Conservation (phyloP, 345 rosid genomes). For the Angophora floribunda region DNA sequence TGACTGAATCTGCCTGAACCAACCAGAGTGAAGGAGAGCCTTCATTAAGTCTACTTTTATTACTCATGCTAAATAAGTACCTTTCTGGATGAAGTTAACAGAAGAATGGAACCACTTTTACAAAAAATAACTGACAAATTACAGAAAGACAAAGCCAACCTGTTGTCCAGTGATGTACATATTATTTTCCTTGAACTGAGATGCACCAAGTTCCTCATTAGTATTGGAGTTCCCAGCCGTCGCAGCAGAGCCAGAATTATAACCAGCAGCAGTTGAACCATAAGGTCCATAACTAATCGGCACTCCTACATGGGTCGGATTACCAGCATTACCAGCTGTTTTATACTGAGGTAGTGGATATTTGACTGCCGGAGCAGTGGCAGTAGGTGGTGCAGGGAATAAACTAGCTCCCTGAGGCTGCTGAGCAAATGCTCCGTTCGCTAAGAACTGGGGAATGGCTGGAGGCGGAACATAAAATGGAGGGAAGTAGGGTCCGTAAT, state of each 20-base stretch:
- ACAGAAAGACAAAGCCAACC: slow-evolving; percentile 27
- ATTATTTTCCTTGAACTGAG: slow-evolving; percentile 78
- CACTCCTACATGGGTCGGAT: slow-evolving; percentile 60
- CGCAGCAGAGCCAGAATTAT: slow-evolving; percentile 52
- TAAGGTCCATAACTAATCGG: slow-evolving; percentile 74
- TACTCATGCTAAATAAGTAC: background rate
- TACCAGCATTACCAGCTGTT: slow-evolving; percentile 66
- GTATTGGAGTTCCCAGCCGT: slow-evolving; percentile 59
- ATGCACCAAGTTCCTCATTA: slow-evolving; percentile 65
- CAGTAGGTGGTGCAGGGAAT: slow-evolving; percentile 63
- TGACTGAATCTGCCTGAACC: background rate
- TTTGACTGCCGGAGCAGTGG: slow-evolving; percentile 62
- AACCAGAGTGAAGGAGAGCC: background rate
- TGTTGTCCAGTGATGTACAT: slow-evolving; percentile 67
- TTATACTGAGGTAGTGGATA: slow-evolving; percentile 73
- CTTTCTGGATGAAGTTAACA: background rate
- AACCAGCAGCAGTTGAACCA: slow-evolving; percentile 70
- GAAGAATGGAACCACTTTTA: background rate
- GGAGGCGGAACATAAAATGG: slow-evolving; percentile 73
- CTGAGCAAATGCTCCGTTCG: slow-evolving; percentile 77
- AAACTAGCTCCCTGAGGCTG: slow-evolving; percentile 72
- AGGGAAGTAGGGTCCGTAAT: slow-evolving; percentile 68
- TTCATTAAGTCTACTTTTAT: background rate
- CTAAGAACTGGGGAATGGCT: slow-evolving; percentile 63
- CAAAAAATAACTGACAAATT: background rate